Base-by-base conservation (phyloP, 306 rosid genomes). In the Abrus precatorius region DNA sequence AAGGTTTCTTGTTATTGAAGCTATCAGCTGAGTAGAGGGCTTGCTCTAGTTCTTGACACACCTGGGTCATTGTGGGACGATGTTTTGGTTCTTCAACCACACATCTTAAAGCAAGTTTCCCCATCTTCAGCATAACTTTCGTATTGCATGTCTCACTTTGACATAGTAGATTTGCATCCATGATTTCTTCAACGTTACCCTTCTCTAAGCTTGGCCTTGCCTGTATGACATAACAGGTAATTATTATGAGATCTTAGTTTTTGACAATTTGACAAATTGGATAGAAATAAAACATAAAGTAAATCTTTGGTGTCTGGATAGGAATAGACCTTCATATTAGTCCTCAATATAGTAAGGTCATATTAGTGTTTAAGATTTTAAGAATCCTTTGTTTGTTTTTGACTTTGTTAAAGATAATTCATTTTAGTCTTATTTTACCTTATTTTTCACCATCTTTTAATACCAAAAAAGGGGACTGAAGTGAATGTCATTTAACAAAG, bases 31-130 rank as follows among this genome's bases (percentile, higher is more conserved):
- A 63, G 70, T 56, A 66, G 4, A 92, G 91, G 68, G 93, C 85
- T 45, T 80, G 91, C 70, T 87, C 90, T 20, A 94, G 85, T 65
- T 92, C 93, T 79, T 57, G 88, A 82, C 90, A 87, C 72, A 91
- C 97, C 33, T 82, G 87, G 1, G 86, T 74, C 97, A 94, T 92
- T 78, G 94, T 91, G 9, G 97, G 97, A 4, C 97, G 93, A 29
- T 86, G 71, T 56, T 94, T 91, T 34, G 97, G 97, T 62, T 78
- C 78, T 63, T 82, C 75, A 33, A 83, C 91, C 61, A 87, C 89
- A 87, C 98, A 94, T 81, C 80, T 87, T 27, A 92, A 79, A 32
- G 87, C 94, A 82, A 94, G 90, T 82, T 76, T 79, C 13, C 97
- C 98, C 94, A 92, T 88, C 77, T 89, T 87, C 55, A 88, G 80